Percentiles rank a stretch among this genome's conserved stretches.
These are phyloP conservation scores for Dothideomycetidae sp. DNA, from an alignment of 2,329 filamentous ascomycete genomes.

Conservation along the genomic window DNA sequence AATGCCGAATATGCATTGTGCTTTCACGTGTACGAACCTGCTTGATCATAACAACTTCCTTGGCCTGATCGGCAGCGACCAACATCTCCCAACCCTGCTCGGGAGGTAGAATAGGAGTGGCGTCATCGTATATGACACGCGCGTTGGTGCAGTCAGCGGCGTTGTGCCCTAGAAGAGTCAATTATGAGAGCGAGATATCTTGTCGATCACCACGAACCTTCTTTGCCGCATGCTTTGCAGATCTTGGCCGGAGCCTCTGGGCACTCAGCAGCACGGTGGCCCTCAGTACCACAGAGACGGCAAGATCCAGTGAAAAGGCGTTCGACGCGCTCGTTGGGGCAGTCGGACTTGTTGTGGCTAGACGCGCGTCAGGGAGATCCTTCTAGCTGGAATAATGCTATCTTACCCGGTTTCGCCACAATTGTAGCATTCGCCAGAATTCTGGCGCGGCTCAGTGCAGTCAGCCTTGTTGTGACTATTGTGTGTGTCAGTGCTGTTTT, in stretches of 20 bases:
- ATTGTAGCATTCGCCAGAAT: conserved; percentile 42
- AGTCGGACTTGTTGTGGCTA: conserved; percentile 49
- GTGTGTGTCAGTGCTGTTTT: conserved; percentile 15
- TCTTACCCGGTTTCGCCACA: conserved; percentile 40
- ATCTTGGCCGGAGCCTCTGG: conserved; percentile 41
- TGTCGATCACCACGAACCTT: conserved; percentile 39
- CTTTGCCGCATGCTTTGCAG: conserved; percentile 46
- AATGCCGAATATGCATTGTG: too few species aligned
- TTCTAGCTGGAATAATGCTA: conserved; percentile 7
- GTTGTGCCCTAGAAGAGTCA: conserved; percentile 45
- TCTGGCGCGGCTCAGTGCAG: conserved; percentile 30
- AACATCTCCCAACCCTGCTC: conserved; percentile 48
- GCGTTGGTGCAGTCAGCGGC: conserved; percentile 43
- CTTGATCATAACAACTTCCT: conserved; percentile 50
- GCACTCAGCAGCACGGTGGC: conserved; percentile 48
- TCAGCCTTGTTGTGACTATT: conserved; percentile 45
- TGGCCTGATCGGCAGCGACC: conserved; percentile 35
- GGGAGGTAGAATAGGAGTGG: conserved; percentile 24
- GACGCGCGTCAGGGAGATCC: conserved; percentile 15
- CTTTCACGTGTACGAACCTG: conserved; percentile 20
- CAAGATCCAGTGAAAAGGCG: conserved; percentile 43
- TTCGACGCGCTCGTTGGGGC: conserved; percentile 40
- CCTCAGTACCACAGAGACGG: conserved; percentile 40
- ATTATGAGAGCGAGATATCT: too few species aligned
- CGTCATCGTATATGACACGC: conserved; percentile 43